Conservation (phyloP, 2,329 filamentous ascomycete genomes). For the Rachicladosporium sp. region DNA sequence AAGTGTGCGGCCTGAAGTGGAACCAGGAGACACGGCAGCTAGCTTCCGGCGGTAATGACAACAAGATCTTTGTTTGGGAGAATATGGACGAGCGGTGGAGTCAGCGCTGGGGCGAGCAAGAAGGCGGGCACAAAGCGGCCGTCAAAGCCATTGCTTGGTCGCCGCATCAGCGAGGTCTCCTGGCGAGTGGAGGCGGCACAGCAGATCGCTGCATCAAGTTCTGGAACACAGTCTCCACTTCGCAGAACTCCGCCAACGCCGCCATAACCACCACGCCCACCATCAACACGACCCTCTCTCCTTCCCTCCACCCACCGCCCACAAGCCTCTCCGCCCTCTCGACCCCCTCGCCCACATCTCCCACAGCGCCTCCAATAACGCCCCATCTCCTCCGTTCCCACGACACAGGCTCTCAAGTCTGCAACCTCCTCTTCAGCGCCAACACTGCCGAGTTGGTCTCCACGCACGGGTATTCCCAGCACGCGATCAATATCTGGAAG, state of each 20-base stretch:
- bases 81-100: constrained; percentile 84
- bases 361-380: constrained; percentile 25
- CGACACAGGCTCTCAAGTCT: constrained; percentile 97
- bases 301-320: constrained; percentile 8
- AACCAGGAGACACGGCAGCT: constrained; percentile 92
- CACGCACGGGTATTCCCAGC: constrained; percentile 94
- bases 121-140: constrained; percentile 86
- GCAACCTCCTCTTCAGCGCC: constrained; percentile 93
- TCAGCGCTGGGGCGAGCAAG: constrained; percentile 90
- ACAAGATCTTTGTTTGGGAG: constrained; percentile 98
- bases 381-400: constrained; percentile 57
- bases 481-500: constrained; percentile 99
- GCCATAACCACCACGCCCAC: constrained; percentile 14
- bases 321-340: constrained; percentile 11
- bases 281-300: constrained; percentile 7
- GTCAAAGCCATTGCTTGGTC: constrained; percentile 98
- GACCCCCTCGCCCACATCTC: constrained; percentile 18
- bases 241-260: constrained; percentile 28
- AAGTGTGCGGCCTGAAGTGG: constrained; percentile 94
- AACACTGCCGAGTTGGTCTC: constrained; percentile 96
- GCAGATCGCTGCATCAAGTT: constrained; percentile 95
- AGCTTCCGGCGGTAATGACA: constrained; percentile 93
- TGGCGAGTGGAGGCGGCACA: constrained; percentile 93
- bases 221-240: constrained; percentile 62
- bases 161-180: constrained; percentile 81